phyloP scores from a whole-genome alignment of 2,329 filamentous ascomycete genomes.

The Trichophyton equinum region DNA sequence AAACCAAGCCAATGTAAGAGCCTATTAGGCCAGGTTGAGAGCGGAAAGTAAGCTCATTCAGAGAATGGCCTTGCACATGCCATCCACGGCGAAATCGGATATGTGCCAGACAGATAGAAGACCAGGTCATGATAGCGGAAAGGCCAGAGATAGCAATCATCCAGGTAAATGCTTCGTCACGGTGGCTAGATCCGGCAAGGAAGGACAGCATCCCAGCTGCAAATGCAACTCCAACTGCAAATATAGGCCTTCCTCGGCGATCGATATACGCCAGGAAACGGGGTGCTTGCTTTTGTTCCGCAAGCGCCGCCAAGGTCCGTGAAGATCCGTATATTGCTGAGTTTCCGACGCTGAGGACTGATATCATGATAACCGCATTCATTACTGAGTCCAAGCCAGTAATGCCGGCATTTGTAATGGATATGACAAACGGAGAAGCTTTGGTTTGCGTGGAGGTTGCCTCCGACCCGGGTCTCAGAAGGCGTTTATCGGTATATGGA shows the following conservation, averaged over 20 bases:
- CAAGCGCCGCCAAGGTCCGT: conserved; percentile 63
- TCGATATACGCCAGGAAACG: conserved; percentile 56
- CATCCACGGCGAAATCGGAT: conserved; percentile 36
- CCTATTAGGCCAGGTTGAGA: conserved; percentile 42
- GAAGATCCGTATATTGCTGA: conserved; percentile 51
- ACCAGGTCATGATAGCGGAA: conserved; percentile 54
- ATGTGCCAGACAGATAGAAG: conserved; percentile 35
- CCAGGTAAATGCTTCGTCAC: conserved; percentile 61
- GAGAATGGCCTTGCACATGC: conserved; percentile 26
- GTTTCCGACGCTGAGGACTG: conserved; percentile 57
- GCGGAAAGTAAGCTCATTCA: conserved; percentile 29
- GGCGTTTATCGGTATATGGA: conserved; percentile 47
- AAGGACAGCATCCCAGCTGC: conserved; percentile 64
- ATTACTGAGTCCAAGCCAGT: conserved; percentile 56
- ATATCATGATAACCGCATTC: conserved; percentile 64
- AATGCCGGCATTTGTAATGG: conserved; percentile 55
- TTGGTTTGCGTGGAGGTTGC: conserved; percentile 44
- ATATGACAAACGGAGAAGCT: conserved; percentile 64
- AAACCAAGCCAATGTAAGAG: conserved; percentile 50
- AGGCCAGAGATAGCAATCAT: conserved; percentile 32
- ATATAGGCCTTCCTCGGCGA: conserved; percentile 46
- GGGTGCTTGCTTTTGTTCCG: conserved; percentile 59
- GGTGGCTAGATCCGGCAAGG: conserved; percentile 52
- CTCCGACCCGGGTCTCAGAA: conserved; percentile 47
- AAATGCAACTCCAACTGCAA: conserved; percentile 56